Conservation (phyloP, 1,284 basidiomycete species). For the Microbotryum violaceum region DNA sequence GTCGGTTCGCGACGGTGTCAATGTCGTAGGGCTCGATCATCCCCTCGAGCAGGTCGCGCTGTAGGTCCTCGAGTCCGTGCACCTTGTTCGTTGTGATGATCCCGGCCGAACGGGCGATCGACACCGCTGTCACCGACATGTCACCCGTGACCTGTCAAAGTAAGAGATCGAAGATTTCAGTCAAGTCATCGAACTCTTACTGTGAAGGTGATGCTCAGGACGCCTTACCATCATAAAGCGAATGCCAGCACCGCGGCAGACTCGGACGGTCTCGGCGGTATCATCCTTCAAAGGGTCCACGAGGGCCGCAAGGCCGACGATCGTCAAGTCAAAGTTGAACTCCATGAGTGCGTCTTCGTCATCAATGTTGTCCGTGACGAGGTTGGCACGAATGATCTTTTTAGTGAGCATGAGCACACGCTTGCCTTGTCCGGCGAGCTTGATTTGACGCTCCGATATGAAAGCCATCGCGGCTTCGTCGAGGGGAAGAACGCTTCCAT, state of each 20-base stretch:
- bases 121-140: conserved; percentile 50
- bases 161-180: conserved; percentile 47
- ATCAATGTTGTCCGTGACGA: conserved; percentile 4
- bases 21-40: no score
- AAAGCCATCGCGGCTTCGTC: conserved; percentile 35
- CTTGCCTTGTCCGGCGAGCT: conserved; percentile 54
- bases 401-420: conserved; percentile 52
- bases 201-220: background rate
- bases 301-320: conserved; percentile 58
- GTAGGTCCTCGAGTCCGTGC: conserved; percentile 45
- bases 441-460: conserved; percentile 46
- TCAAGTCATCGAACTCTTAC: background rate
- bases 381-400: conserved; percentile 35
- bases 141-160: conserved; percentile 65
- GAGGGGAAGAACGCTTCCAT: conserved; percentile 44
- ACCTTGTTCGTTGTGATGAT: conserved; percentile 48
- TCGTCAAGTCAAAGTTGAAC: conserved; percentile 46
- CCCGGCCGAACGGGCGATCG: conserved; percentile 56
- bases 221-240: conserved; percentile 11
- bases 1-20: no score
- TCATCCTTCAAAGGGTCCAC: conserved; percentile 58
- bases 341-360: conserved; percentile 40
- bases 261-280: conserved; percentile 50
- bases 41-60: no score
- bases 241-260: conserved; percentile 49